Percentiles rank a stretch among this genome's conserved stretches.
phyloP scores from a whole-genome alignment of 768 basidiomycete genomes.

The Austroboletus eburneus region DNA sequence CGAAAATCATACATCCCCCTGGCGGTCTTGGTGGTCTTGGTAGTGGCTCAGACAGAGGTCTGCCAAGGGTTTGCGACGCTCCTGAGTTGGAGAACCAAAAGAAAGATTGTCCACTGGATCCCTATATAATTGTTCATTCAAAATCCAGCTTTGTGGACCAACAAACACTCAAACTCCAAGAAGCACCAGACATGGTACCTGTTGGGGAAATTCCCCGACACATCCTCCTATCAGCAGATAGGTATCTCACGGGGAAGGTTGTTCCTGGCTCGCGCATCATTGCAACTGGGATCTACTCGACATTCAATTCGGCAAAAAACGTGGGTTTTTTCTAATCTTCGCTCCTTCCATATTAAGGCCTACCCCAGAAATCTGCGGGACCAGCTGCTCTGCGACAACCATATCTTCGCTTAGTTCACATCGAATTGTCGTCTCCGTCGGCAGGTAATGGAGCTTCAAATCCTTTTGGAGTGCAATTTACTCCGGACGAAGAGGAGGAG shows the following conservation, averaged over 20 bases:
- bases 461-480: conserved; percentile 84
- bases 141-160: conserved; percentile 95
- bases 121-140: conserved; percentile 92
- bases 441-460: conserved; percentile 69
- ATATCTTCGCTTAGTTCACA: conserved; percentile 88
- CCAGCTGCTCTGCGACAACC: conserved; percentile 89
- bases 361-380: conserved; percentile 66
- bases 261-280: conserved; percentile 95
- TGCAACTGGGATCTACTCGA: conserved; percentile 95
- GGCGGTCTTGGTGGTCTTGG: conserved; percentile 85
- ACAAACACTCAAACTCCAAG: conserved; percentile 94
- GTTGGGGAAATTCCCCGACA: conserved; percentile 97
- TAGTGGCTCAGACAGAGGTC: conserved; percentile 74
- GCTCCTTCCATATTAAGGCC: conserved; percentile 1
- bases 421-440: conserved; percentile 83
- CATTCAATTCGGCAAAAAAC: conserved; percentile 85
- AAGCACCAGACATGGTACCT: conserved; percentile 99
- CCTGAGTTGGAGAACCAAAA: conserved; percentile 74
- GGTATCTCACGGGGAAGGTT: conserved; percentile 88
- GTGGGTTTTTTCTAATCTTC: conserved; percentile 39
- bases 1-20: conserved; percentile 72
- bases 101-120: conserved; percentile 94
- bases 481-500: conserved; percentile 96
- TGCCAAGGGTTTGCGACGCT: conserved; percentile 87
- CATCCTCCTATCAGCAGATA: conserved; percentile 87